Evolutionary conservation across 345 rosid species (phyloP), one percentile per base, ranked within the genome.

Genomic region (Salix brachista): DNA sequence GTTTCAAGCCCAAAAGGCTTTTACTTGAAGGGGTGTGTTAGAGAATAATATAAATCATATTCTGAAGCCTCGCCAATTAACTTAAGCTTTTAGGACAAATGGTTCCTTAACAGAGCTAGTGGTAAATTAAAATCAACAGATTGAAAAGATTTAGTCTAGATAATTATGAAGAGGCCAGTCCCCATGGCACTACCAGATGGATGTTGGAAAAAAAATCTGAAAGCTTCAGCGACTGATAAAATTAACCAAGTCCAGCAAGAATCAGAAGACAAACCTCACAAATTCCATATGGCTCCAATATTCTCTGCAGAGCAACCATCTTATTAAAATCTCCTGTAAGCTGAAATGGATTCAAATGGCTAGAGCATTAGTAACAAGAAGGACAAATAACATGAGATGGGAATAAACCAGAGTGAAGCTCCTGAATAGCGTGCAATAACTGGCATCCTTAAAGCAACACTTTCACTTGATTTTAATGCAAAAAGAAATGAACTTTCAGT

Each of bases 221-320:
- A 3, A 18, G 21, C 23, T 56, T 56, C 28, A 9, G 62, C 25
- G 6, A 56, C 62, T 56, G 23, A 25, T n/a, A 26, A 56, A n/a
- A 56, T 56, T n/a, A 56, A 56, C 28, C 26, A n/a, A n/a, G 28
- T n/a, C 13, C 62, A 8, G 39, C 37, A 28, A 71, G 58, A 75
- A 67, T 69, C 8, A 34, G 46, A 34, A 26, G 64, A 77, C 70
- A 61, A 61, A 90, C 96, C 96, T 91, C 93, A 42, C 93, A 91
- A 77, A 91, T 88, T 65, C 96, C 93, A 26, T 80, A 91, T 74
- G 86, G 85, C 77, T 88, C 91, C 70, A 91, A 76, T 56, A 86
- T 74, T 34, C 76, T 80, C 85, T 89, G 96, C 66, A 91, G 73
- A 6, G 95, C 95, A 81, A 81, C 90, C 87, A 89, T 89, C 84